Base-by-base conservation (phyloP, 768 basidiomycete species). In the Pulveroboletus frians region DNA sequence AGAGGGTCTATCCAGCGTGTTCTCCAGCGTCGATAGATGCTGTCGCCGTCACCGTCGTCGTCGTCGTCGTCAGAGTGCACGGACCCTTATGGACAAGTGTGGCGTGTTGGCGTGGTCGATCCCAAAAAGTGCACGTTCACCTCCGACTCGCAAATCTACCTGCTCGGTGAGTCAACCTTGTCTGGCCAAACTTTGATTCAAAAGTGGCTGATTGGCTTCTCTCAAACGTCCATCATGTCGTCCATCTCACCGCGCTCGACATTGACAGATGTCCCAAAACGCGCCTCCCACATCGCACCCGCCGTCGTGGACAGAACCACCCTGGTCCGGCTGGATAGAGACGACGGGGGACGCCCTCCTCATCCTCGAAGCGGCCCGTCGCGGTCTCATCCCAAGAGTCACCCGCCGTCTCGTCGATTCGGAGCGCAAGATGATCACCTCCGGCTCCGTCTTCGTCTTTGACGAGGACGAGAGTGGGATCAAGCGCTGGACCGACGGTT, bases 401-500 rank as follows among this genome's bases (percentile, higher is more conserved):
- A 94, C 92, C 30, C 81, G 94, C 36, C 82, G 94, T 35, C 80
- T 98, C 43, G 89, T 92, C 53, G 94, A 96, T 65, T 79, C 88
- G 29, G 94, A 98, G 68, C 80, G 92, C 49, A 85, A 83, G 62
- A 90, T 95, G 85, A 93, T 98, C 65, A 84, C 84, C 15, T 88
- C 85, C 6, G 94, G 94, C 49, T 88, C 88, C 7, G 92, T 98
- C 10, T 98, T 97, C 60, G 94, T 96, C 56, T 98, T 96, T 63
- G 92, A 98, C 68, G 94, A 96, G 73, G 87, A 92, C 60, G 92
- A 95, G 71, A 92, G 89, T 61, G 92, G 93, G 23, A 98, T 98
- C 73, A 95, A 94, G 73, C 79, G 94, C 38, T 96, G 93, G 90
- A 98, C 94, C 2, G 94, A 98, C 70, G 92, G 93, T n/a, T 85